Percentiles rank a stretch among this genome's conserved stretches.
Conservation (phyloP, 331 rosid species). For the Rhamnella rubrinervis region DNA sequence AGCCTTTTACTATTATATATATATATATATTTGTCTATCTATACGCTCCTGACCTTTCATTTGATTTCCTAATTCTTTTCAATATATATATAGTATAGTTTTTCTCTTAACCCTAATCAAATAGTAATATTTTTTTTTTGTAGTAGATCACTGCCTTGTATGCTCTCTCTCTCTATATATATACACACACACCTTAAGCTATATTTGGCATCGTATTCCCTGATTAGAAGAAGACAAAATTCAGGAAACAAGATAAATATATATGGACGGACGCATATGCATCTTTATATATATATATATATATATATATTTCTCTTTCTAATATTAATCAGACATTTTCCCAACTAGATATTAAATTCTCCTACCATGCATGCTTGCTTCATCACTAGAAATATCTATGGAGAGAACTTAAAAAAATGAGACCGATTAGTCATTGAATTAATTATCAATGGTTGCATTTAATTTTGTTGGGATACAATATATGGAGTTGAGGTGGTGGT, state of each 20-base stretch:
- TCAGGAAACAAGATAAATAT: neutral
- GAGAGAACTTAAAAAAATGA: too few species aligned
- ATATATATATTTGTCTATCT: too few species aligned
- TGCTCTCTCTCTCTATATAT: constrained; percentile 14
- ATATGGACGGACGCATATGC: neutral
- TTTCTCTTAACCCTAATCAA: neutral
- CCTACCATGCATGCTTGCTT: neutral
- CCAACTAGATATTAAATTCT: neutral
- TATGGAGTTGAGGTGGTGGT: too few species aligned
- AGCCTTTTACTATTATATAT: too few species aligned
- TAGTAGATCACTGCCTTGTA: neutral
- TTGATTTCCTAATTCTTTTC: neutral
- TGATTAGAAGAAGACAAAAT: constrained; percentile 1
- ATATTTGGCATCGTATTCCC: neutral
- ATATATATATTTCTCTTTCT: neutral
- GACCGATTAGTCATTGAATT: too few species aligned
- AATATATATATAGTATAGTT: neutral
- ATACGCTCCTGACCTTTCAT: neutral
- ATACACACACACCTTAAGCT: neutral
- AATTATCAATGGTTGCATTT: neutral
- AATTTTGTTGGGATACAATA: neutral
- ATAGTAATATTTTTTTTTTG: neutral
- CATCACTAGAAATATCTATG: too few species aligned
- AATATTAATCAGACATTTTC: neutral
- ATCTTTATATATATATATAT: neutral